These are phyloP conservation scores for Beauveria sp. DNA, from an alignment of 2,329 filamentous ascomycete genomes.

Conservation along the genomic window DNA sequence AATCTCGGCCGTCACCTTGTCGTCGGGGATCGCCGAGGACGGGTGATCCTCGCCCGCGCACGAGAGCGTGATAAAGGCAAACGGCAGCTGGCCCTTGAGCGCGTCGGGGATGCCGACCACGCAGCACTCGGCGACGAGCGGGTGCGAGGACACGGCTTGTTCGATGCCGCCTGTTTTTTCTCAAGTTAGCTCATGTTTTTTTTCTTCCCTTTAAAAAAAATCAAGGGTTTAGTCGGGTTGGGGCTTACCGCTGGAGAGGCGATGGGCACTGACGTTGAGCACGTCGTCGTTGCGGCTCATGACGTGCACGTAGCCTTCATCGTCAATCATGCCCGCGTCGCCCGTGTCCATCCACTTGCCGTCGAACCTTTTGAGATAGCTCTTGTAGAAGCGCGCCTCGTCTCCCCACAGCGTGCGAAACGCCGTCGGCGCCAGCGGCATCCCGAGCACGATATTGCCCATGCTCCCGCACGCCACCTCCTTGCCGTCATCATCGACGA, in stretches of 20 bases:
- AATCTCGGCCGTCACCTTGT: conserved; percentile 49
- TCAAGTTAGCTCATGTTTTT: background rate
- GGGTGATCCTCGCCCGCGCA: conserved; percentile 34
- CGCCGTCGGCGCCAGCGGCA: conserved; percentile 77
- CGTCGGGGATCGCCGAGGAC: conserved; percentile 40
- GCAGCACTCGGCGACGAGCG: conserved; percentile 71
- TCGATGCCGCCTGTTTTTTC: conserved; percentile 64
- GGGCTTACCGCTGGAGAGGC: conserved; percentile 68
- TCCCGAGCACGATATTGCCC: conserved; percentile 84
- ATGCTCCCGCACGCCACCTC: conserved; percentile 66
- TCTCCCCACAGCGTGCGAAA: conserved; percentile 84
- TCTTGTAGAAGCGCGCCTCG: conserved; percentile 74
- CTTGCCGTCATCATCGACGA: conserved; percentile 73
- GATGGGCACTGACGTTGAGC: conserved; percentile 91
- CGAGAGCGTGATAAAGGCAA: conserved; percentile 68
- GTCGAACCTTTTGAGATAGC: conserved; percentile 75
- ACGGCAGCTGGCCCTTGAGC: conserved; percentile 84
- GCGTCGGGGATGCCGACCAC: conserved; percentile 80
- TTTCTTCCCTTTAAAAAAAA: background rate
- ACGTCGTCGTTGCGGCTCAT: conserved; percentile 72
- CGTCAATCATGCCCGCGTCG: conserved; percentile 79
- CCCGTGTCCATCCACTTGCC: conserved; percentile 87
- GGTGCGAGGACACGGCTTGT: conserved; percentile 79
- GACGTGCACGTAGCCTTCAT: conserved; percentile 58
- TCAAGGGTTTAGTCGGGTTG: background rate